Evolutionary conservation across 192 early-diverging fungal species (phyloP), one percentile per base, ranked within the genome.

Genomic region (Backusella australiensis): DNA sequence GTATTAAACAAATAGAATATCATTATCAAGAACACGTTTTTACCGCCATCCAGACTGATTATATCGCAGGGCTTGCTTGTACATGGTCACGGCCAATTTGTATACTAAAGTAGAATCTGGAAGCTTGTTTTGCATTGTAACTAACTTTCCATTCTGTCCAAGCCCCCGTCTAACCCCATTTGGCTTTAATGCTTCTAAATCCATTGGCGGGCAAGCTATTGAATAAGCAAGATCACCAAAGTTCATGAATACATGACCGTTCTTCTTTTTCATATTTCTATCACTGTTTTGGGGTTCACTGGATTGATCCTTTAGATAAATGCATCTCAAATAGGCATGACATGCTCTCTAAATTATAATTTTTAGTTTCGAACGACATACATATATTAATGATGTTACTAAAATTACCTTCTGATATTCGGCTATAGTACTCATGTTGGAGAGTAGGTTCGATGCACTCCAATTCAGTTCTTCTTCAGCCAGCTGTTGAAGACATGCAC

Each of bases 391-490:
- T 35, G 32, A 19, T 19, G 42, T 34, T 41, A 4, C 44, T 73
- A 63, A 63, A 23, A 8, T 63, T 71, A 90, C 89, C 78, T 77
- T 85, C 76, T 95, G 93, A 66, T 86, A 87, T 34, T 83, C 81
- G 1, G 82, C 81, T 23, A 95, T 90, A 21, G 86, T 72, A 19
- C 68, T 71, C 9, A 79, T 79, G n/a, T 86, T 83, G 15, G 78
- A 80, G 36, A 77, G 77, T 53, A 93, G 90, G 49, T 90, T 86
- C 8, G 73, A 76, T 1, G 92, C 90, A 73, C 84, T 93, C 77
- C 85, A 89, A 21, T 81, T 79, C 38, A 95, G 72, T 42, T 87
- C 85, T 79, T 94, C 93, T 69, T 93, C 89, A 12, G 90, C 88
- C 38, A 91, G 67, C 29, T 85, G 81, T 56, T 82, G 74, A 78